Percentiles rank a stretch among this genome's conserved stretches.
These are phyloP conservation scores for Aspergillus neotritici DNA, from an alignment of 2,329 filamentous ascomycete genomes.

Conservation along the genomic window DNA sequence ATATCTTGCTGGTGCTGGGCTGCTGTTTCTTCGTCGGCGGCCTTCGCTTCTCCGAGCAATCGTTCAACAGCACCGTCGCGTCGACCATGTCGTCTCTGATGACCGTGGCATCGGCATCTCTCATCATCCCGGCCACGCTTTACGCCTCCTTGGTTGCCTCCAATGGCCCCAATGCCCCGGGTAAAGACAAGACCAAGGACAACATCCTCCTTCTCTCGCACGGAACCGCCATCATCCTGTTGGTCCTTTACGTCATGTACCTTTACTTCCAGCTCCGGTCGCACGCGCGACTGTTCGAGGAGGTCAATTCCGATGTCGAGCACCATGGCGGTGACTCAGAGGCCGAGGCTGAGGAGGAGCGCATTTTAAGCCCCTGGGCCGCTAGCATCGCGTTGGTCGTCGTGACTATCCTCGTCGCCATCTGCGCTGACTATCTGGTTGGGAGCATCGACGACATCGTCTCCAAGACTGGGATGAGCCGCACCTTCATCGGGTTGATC, in stretches of 20 bases:
- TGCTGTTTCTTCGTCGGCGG: constrained; percentile 76
- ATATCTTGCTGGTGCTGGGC: constrained; percentile 79
- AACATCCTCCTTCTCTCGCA: constrained; percentile 68
- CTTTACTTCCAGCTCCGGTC: constrained; percentile 72
- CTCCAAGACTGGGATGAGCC: constrained; percentile 64
- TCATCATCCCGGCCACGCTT: constrained; percentile 72
- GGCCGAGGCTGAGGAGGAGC: constrained; percentile 43
- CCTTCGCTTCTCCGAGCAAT: constrained; percentile 63
- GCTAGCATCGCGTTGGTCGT: constrained; percentile 62
- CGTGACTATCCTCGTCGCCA: constrained; percentile 63
- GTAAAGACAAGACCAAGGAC: constrained; percentile 27
- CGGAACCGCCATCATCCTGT: constrained; percentile 68
- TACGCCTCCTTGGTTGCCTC: constrained; percentile 57
- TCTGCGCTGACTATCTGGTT: constrained; percentile 73
- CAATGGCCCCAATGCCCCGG: constrained; percentile 24
- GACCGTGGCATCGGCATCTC: constrained; percentile 68
- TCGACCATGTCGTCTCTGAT: constrained; percentile 61
- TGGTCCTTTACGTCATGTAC: constrained; percentile 70
- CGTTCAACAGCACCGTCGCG: constrained; percentile 46
- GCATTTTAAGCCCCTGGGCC: constrained; percentile 57
- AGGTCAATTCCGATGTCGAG: constrained; percentile 37
- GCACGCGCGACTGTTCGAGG: constrained; percentile 66
- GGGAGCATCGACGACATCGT: constrained; percentile 70
- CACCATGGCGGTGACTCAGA: constrained; percentile 25
- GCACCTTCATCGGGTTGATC: constrained; percentile 75